Percentiles rank a stretch among this genome's conserved stretches.
phyloP scores from a whole-genome alignment of 305 asterid species.

The Euphrasia arctica region DNA sequence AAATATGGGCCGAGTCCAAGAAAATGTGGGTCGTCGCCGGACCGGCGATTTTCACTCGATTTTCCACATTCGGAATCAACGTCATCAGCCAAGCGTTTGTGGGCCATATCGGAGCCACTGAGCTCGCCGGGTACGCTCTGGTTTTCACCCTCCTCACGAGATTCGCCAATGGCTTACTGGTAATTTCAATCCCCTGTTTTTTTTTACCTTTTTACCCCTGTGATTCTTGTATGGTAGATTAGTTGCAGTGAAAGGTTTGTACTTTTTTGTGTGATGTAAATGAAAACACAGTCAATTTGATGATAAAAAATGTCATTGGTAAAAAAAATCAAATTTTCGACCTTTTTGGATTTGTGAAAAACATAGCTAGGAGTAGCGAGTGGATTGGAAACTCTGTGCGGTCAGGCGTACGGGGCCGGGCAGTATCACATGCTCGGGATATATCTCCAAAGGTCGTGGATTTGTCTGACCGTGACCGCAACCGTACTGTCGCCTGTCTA shows the following conservation, averaged over 20 bases:
- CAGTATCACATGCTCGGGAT: conserved; percentile 77
- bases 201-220: background rate
- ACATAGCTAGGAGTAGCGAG: conserved; percentile 71
- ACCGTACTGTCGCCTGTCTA: conserved; percentile 43
- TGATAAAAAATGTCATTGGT: no score
- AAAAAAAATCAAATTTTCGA: background rate
- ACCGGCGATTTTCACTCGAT: conserved; percentile 61
- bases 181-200: conserved; percentile 13
- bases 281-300: no score
- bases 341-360: background rate
- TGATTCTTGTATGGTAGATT: background rate
- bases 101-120: conserved; percentile 63
- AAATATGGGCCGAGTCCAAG: conserved; percentile 44
- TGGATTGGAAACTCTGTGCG: conserved; percentile 74
- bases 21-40: conserved; percentile 62
- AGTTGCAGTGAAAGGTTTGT: no score
- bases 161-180: conserved; percentile 54
- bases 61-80: conserved; percentile 45
- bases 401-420: conserved; percentile 76
- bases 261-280: no score
- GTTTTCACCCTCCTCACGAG: conserved; percentile 45
- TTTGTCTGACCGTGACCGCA: conserved; percentile 36
- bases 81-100: conserved; percentile 61
- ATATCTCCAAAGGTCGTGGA: conserved; percentile 77
- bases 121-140: conserved; percentile 61